A percentile compares a stretch with the other conserved stretches of the same genome.
These are phyloP conservation scores for Exidia glandulosa DNA, from an alignment of 768 basidiomycete species.

Conservation along the genomic window DNA sequence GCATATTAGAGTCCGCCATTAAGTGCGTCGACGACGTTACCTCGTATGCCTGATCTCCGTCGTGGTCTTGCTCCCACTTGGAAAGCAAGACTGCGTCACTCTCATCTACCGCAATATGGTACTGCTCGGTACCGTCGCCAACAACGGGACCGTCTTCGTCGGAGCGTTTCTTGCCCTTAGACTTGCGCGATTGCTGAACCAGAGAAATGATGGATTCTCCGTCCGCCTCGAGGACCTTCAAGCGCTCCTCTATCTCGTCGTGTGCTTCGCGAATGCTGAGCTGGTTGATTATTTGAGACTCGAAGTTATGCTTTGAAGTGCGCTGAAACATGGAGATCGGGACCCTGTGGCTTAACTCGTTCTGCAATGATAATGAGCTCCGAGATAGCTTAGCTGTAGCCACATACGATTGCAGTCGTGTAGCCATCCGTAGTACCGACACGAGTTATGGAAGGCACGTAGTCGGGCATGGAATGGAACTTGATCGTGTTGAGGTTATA, in stretches of 20 bases:
- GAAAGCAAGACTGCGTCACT: constrained; percentile 8
- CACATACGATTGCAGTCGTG: constrained; percentile 23
- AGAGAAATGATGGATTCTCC: no score
- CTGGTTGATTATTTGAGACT: neutral
- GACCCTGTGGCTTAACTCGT: neutral
- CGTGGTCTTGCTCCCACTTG: no score
- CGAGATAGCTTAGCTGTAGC: neutral
- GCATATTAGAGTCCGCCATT: no score
- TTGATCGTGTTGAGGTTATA: constrained; percentile 24
- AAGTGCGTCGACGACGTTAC: constrained; percentile 8
- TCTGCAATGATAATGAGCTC: neutral
- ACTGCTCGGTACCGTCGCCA: neutral
- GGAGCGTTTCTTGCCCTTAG: neutral
- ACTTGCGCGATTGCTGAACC: no score
- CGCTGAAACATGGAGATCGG: neutral
- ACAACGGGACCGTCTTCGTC: neutral
- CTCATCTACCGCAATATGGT: neutral
- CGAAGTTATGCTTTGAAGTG: neutral
- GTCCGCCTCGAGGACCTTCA: neutral
- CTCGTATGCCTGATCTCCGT: neutral
- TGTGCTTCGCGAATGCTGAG: neutral
- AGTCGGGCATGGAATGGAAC: constrained; percentile 24
- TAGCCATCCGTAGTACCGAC: constrained; percentile 28
- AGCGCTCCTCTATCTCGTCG: neutral
- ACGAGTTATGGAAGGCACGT: constrained; percentile 12